phyloP scores from a whole-genome alignment of 371 early-diverging fungal species.

The Circinella umbellata region DNA sequence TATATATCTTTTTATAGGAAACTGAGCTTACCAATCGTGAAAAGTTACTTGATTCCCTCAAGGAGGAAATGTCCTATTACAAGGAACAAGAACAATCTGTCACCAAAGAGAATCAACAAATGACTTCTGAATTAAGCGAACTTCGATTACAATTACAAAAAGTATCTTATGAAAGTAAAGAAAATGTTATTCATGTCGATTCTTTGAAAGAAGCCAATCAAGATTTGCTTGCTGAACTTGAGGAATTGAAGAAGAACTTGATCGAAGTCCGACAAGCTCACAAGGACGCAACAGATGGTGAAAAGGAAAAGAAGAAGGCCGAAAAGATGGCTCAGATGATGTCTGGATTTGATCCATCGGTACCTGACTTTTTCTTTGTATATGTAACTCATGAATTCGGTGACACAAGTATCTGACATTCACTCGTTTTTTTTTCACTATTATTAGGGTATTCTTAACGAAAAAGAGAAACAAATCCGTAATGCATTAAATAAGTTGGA shows the following conservation, averaged over 20 bases:
- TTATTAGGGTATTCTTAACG: conserved; percentile 61
- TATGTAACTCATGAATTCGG: too few species aligned
- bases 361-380: conserved; percentile 24
- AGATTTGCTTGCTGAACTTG: conserved; percentile 71
- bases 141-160: conserved; percentile 84
- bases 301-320: conserved; percentile 78
- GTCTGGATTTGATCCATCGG: conserved; percentile 84
- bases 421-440: too few species aligned
- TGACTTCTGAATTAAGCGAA: conserved; percentile 71
- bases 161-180: conserved; percentile 84
- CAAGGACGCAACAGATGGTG: conserved; percentile 56
- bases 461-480: conserved; percentile 79
- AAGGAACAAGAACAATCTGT: conserved; percentile 65
- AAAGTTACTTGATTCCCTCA: conserved; percentile 59
- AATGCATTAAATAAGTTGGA: conserved; percentile 73
- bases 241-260: conserved; percentile 69
- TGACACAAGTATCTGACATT: too few species aligned
- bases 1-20: conserved; percentile 40
- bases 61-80: conserved; percentile 69
- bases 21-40: conserved; percentile 61
- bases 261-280: conserved; percentile 46
- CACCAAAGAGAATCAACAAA: conserved; percentile 74
- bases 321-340: conserved; percentile 89
- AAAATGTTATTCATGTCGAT: conserved; percentile 81
- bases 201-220: conserved; percentile 83